Evolutionary conservation across 106 monocot species (phyloP).

Genomic region (Agapanthus africanus): DNA sequence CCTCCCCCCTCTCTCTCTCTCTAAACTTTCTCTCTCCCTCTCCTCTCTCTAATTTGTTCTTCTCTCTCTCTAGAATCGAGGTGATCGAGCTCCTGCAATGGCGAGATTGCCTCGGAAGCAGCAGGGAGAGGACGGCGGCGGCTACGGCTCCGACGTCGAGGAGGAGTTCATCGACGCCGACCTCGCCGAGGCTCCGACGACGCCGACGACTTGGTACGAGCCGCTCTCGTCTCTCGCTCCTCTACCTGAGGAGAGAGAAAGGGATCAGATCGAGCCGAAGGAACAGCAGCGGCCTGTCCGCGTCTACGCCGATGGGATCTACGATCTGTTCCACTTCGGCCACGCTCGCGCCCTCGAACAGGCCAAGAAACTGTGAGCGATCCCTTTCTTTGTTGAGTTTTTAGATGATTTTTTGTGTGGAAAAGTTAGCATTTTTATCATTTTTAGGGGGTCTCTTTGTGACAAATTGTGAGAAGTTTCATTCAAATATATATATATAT

Average conservation of each 20-base stretch:
- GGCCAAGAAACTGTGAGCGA: constrained; percentile 25
- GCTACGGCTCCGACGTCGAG: not conserved
- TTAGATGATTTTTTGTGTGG: not conserved
- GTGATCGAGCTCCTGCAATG: not conserved
- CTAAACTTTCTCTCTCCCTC: not conserved
- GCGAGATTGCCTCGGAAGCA: not conserved
- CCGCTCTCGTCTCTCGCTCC: not conserved
- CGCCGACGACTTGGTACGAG: constrained; percentile 12
- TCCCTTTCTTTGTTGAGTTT: not conserved
- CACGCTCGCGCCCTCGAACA: constrained; percentile 27
- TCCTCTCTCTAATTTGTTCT: not conserved
- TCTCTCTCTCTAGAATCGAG: not conserved
- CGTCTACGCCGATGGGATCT: constrained; percentile 28
- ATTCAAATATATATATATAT: too few species aligned
- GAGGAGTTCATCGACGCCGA: constrained; percentile 1
- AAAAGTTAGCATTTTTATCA: too few species aligned
- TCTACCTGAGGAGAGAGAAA: not conserved
- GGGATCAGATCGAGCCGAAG: not conserved
- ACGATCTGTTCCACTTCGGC: constrained; percentile 29
- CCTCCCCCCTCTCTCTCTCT: too few species aligned
- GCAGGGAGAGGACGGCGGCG: not conserved
- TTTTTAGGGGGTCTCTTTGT: too few species aligned
- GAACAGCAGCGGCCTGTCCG: constrained; percentile 10
- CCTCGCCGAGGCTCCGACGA: constrained; percentile 1
- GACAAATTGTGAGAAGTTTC: too few species aligned